Evolutionary conservation across 2,329 filamentous ascomycete species (phyloP).

Genomic region (Aspergillus ruber): DNA sequence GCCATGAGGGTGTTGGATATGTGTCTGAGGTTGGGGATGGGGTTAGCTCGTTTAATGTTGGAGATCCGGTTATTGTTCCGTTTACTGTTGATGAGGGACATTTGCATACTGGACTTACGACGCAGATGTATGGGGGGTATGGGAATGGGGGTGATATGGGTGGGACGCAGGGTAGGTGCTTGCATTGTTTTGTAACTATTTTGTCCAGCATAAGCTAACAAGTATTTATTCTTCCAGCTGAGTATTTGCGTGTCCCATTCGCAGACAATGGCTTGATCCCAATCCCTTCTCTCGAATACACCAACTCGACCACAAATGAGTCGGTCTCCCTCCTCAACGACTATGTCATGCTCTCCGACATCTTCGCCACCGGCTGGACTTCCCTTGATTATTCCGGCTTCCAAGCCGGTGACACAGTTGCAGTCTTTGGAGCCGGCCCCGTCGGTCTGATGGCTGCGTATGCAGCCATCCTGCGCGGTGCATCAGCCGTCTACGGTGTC

Average conservation of each 20-base stretch:
- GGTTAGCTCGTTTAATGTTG: constrained; percentile 10
- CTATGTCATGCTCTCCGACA: constrained; percentile 28
- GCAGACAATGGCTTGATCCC: constrained; percentile 13
- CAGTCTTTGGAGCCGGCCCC: constrained; percentile 58
- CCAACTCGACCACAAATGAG: background rate
- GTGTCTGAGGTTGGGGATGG: constrained; percentile 11
- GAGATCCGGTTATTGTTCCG: constrained; percentile 17
- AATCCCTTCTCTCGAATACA: constrained; percentile 4
- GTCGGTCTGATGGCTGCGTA: constrained; percentile 62
- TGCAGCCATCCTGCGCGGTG: constrained; percentile 54
- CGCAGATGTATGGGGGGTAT: background rate
- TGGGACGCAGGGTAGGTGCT: constrained; percentile 6
- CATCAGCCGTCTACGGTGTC: constrained; percentile 54
- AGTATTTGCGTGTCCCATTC: constrained; percentile 13
- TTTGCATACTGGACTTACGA: constrained; percentile 1
- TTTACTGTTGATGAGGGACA: constrained; percentile 7
- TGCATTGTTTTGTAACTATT: background rate
- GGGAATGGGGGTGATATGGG: constrained; percentile 4
- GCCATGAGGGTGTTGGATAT: constrained; percentile 16
- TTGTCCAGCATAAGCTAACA: background rate
- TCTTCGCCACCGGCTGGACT: constrained; percentile 36
- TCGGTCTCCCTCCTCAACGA: constrained; percentile 4
- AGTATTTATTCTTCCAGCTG: constrained; percentile 3
- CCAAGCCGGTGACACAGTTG: constrained; percentile 48
- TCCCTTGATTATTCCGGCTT: constrained; percentile 33